Evolutionary conservation across 176 grass and related monocot genomes (phyloP).

Genomic region (Eragrostis nindensis): DNA sequence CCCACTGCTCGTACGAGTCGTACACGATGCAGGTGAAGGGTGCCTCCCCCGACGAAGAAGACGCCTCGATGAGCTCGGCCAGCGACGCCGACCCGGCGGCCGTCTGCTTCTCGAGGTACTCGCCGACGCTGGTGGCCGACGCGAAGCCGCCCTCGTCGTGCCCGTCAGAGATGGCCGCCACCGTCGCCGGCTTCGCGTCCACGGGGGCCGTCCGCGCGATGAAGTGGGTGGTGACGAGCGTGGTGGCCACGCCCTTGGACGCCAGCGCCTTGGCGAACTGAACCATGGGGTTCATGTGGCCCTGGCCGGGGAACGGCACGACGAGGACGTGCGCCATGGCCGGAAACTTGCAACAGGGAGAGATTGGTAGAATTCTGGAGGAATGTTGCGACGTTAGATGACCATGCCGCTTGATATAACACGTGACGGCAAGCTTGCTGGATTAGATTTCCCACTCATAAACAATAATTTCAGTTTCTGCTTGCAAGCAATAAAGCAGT

Average conservation of each 20-base stretch:
- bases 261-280: constrained; percentile 59
- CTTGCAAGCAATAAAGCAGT: not conserved
- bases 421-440: not conserved
- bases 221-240: constrained; percentile 58
- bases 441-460: not conserved
- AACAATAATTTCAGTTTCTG: not conserved
- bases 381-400: not conserved
- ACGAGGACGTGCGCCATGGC: constrained; percentile 58
- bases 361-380: not conserved
- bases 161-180: constrained; percentile 71
- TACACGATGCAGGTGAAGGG: constrained; percentile 61
- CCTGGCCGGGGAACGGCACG: constrained; percentile 63
- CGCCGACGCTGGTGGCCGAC: constrained; percentile 45
- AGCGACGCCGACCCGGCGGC: constrained; percentile 37
- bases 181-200: constrained; percentile 28
- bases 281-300: constrained; percentile 80
- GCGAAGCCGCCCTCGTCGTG: constrained; percentile 56
- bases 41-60: too few relatives aligned
- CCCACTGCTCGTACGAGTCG: constrained; percentile 59
- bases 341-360: not conserved
- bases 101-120: constrained; percentile 38
- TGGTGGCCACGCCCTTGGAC: constrained; percentile 50
- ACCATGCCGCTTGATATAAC: not conserved
- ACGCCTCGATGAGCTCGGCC: constrained; percentile 43
- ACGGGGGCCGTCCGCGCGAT: constrained; percentile 38